Percentiles rank a stretch among this genome's conserved stretches.
These are phyloP conservation scores for Colletotrichum ledebouriae DNA, from an alignment of 2,329 filamentous ascomycete genomes.

Conservation along the genomic window DNA sequence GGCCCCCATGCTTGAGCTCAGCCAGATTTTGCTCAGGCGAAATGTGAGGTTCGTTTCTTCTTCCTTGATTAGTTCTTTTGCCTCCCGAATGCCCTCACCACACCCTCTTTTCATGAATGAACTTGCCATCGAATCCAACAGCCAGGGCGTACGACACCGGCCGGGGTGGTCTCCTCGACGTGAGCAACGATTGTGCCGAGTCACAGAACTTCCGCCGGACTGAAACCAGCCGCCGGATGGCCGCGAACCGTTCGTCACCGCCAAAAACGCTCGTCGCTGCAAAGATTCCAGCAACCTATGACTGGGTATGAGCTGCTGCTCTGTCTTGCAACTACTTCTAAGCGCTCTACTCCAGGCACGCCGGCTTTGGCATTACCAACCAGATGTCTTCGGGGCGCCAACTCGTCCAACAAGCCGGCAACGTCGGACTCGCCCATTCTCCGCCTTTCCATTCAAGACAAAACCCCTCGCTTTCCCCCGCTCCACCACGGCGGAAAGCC, in stretches of 20 bases:
- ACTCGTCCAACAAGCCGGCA: slow-evolving; percentile 8
- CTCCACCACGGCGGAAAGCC: slow-evolving; percentile 33
- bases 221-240: slow-evolving; percentile 22
- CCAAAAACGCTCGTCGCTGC: neutral
- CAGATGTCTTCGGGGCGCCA: neutral
- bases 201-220: neutral
- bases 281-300: neutral
- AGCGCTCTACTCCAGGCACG: slow-evolving; percentile 7
- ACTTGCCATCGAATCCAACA: neutral
- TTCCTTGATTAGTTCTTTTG: neutral
- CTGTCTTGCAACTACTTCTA: slow-evolving; percentile 1
- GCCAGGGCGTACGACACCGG: neutral
- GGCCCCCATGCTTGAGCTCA: no score
- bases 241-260: slow-evolving; percentile 2
- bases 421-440: slow-evolving; percentile 22
- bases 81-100: slow-evolving; percentile 4
- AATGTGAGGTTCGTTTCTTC: no score
- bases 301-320: neutral
- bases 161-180: no score
- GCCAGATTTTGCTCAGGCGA: no score
- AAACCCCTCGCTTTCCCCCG: slow-evolving; percentile 3
- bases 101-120: neutral
- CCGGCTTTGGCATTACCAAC: slow-evolving; percentile 12
- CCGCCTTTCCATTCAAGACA: slow-evolving; percentile 15
- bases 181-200: neutral